Percentiles rank a stretch among this genome's conserved stretches.
Conservation (phyloP, 345 rosid species). For the Pseudoturritis turrita region DNA sequence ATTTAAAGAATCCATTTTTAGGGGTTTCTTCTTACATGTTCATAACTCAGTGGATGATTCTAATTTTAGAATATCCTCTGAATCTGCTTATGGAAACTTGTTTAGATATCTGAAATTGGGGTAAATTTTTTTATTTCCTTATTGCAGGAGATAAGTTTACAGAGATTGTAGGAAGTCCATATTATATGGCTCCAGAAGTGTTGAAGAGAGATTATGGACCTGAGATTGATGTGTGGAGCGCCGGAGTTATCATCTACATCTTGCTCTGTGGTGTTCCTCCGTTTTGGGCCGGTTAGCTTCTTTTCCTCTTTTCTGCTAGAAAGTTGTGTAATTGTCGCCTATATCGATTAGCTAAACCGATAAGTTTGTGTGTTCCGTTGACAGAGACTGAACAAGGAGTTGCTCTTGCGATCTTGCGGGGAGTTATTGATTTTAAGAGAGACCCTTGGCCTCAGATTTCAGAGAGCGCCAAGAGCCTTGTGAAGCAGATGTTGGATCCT, state of each 20-base stretch:
- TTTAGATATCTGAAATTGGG: neutral
- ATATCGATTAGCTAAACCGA: neutral
- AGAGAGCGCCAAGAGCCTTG: conserved; percentile 84
- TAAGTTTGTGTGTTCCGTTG: conserved; percentile 18
- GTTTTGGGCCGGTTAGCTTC: conserved; percentile 75
- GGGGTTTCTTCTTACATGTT: neutral
- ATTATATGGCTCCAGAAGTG: conserved; percentile 96
- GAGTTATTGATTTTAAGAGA: conserved; percentile 75
- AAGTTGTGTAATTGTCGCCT: neutral
- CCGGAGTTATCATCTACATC: conserved; percentile 86
- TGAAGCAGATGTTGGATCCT: conserved; percentile 80
- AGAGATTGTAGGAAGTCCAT: conserved; percentile 98
- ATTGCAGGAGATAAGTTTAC: conserved; percentile 66
- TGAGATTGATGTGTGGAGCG: conserved; percentile 92
- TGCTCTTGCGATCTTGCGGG: conserved; percentile 91
- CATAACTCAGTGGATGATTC: neutral
- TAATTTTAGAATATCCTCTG: neutral
- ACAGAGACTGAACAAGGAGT: conserved; percentile 96
- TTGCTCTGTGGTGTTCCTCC: conserved; percentile 92
- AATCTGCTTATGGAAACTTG: neutral
- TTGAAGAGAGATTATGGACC: conserved; percentile 88
- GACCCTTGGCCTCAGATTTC: conserved; percentile 98
- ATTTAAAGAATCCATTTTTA: neutral
- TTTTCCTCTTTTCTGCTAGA: neutral
- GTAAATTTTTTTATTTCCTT: neutral